A percentile compares a stretch with the other conserved stretches of the same genome.
Conservation (phyloP, 164 flowering plant genomes). For the Stephania cephalantha region DNA sequence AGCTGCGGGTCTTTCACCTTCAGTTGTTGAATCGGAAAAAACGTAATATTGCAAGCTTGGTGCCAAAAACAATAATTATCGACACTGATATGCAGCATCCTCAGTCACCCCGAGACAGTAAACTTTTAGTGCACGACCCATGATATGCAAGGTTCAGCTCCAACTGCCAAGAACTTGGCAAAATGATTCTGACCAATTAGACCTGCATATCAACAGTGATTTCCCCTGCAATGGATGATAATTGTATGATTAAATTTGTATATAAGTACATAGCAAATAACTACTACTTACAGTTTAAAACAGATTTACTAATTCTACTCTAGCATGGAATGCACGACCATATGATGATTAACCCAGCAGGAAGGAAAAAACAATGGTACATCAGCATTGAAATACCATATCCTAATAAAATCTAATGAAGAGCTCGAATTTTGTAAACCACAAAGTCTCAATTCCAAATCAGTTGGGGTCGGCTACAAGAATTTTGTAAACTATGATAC, state of each 20-base stretch:
- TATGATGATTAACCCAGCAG: too few species aligned
- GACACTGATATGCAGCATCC: neutral
- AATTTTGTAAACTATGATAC: too few species aligned
- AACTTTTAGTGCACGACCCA: neutral
- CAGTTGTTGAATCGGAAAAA: neutral
- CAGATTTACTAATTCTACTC: neutral
- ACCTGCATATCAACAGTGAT: conserved; percentile 11
- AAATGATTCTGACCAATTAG: neutral
- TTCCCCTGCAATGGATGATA: conserved; percentile 12
- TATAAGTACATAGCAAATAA: neutral
- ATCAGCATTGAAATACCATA: too few species aligned
- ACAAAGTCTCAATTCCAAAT: too few species aligned
- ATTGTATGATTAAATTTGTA: neutral
- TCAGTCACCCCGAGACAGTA: neutral
- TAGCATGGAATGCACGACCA: neutral
- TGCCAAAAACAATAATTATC: neutral
- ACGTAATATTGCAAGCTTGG: neutral
- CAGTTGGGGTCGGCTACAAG: too few species aligned
- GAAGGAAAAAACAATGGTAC: too few species aligned
- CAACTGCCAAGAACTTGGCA: neutral
- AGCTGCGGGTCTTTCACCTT: neutral
- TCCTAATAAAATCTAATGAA: too few species aligned
- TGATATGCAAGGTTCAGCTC: neutral
- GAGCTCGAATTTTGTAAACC: too few species aligned
- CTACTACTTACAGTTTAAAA: neutral